These are phyloP conservation scores for Backusella tuberculispora DNA, from an alignment of 192 early-diverging fungal species.

Conservation along the genomic window DNA sequence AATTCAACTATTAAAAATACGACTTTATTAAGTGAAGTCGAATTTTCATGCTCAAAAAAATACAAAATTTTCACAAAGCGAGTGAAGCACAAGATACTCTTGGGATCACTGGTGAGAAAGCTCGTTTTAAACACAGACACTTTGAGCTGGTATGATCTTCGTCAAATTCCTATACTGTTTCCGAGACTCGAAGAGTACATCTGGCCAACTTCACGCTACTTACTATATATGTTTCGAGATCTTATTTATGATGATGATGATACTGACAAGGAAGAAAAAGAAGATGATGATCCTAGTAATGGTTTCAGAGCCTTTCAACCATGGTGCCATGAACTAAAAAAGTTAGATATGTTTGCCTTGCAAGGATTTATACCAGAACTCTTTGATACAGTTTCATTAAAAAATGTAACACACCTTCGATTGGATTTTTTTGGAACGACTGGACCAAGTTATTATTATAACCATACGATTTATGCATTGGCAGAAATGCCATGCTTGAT, in stretches of 20 bases:
- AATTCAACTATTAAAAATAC: neutral
- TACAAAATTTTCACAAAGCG: neutral
- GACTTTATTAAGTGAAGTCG: neutral
- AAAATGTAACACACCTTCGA: neutral
- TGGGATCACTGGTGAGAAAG: constrained; percentile 4
- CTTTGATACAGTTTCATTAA: neutral
- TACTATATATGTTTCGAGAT: neutral
- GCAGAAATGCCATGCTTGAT: constrained; percentile 4
- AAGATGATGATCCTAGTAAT: neutral
- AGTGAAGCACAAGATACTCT: neutral
- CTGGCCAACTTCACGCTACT: neutral
- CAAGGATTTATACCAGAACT: constrained; percentile 7
- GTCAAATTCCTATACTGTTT: neutral
- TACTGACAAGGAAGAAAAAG: no score
- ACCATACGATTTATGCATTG: neutral
- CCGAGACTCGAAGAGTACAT: neutral
- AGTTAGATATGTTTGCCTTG: neutral
- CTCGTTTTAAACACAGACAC: neutral
- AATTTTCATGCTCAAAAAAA: neutral
- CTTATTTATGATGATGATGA: neutral
- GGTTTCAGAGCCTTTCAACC: neutral
- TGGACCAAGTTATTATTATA: neutral
- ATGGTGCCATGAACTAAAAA: neutral
- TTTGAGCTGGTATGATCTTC: neutral
- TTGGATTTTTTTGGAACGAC: neutral